Percentiles rank a stretch among this genome's conserved stretches.
Evolutionary conservation across 305 asterid genomes (phyloP).

Genomic region (Solanum hybrid): DNA sequence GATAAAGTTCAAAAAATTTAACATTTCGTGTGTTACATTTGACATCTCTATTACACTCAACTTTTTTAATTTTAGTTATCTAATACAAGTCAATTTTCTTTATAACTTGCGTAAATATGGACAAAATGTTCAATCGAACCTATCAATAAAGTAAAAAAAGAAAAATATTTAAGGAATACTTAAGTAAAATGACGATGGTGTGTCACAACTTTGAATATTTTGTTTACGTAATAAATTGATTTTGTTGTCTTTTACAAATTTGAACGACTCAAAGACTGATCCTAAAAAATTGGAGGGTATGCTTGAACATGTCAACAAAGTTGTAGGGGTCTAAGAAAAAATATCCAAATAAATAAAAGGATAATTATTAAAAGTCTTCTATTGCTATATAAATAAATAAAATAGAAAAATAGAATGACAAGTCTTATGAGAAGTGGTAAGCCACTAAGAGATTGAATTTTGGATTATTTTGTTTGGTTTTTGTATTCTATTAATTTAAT

Average conservation of each 20-base stretch:
- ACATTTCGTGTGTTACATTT: background rate
- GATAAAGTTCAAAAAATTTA: background rate
- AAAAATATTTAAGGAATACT: background rate
- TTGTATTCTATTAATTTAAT: background rate
- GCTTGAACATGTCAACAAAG: background rate
- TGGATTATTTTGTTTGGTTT: background rate
- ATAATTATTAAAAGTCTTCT: background rate
- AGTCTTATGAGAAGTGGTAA: conserved; percentile 1
- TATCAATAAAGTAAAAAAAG: too few relatives aligned
- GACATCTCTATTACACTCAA: background rate
- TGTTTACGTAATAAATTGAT: background rate
- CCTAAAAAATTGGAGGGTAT: background rate
- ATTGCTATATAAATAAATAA: background rate
- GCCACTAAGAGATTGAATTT: background rate
- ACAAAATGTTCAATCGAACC: background rate
- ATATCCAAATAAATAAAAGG: background rate
- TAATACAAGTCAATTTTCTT: background rate
- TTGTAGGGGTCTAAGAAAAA: background rate
- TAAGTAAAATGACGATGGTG: background rate
- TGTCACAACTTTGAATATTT: background rate
- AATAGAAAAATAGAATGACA: background rate
- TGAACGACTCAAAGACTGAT: background rate
- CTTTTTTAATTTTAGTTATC: background rate
- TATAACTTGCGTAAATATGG: background rate
- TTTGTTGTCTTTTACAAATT: background rate